phyloP scores from a whole-genome alignment of 257 asterid genomes.

The Lycium barbarum region DNA sequence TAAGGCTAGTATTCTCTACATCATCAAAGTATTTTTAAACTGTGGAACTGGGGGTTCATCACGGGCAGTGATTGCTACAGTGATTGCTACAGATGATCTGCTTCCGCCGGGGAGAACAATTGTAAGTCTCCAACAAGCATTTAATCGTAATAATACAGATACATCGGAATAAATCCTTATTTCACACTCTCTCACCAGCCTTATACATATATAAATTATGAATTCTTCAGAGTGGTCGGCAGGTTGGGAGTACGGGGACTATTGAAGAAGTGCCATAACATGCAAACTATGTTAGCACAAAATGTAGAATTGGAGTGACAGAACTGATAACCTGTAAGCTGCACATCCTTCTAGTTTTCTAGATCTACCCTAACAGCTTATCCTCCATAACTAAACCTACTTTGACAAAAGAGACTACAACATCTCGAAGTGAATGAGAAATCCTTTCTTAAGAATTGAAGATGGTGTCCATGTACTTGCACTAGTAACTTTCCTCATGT shows the following conservation, averaged over 20 bases:
- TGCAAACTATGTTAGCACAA: background rate
- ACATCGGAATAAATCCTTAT: background rate
- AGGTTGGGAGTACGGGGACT: background rate
- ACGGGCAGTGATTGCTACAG: too few relatives aligned
- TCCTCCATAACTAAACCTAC: background rate
- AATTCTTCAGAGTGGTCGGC: background rate
- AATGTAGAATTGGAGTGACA: conserved; percentile 1
- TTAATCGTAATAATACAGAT: background rate
- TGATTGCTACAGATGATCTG: too few relatives aligned
- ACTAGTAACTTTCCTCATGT: background rate
- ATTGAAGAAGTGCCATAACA: conserved; percentile 2
- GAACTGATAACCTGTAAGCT: background rate
- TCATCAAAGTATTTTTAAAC: too few relatives aligned
- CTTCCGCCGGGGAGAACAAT: too few relatives aligned
- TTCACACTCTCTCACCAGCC: background rate
- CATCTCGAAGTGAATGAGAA: background rate
- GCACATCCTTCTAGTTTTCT: background rate
- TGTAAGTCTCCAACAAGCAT: too few relatives aligned
- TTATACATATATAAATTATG: background rate
- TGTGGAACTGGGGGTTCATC: too few relatives aligned
- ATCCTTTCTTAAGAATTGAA: background rate
- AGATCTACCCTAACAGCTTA: background rate
- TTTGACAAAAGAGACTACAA: background rate
- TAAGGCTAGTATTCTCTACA: too few relatives aligned
- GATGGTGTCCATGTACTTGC: background rate